Conservation (phyloP, 1,139 yeast genomes). For the Debaryomyces sp. region DNA sequence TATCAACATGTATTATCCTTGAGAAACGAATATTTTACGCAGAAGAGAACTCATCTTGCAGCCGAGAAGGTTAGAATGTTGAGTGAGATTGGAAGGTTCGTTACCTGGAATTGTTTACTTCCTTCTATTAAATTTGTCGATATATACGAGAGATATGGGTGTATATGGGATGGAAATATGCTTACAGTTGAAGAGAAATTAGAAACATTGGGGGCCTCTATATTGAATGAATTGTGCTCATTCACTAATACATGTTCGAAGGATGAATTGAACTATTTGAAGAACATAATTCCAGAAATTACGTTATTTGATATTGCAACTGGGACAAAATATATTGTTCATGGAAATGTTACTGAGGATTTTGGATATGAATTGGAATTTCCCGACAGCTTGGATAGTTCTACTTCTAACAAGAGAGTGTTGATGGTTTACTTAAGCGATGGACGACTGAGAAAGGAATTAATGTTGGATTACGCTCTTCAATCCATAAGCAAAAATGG, state of each 20-base stretch:
- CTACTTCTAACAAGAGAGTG: conserved; percentile 14
- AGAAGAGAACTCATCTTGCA: conserved; percentile 39
- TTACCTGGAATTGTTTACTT: conserved; percentile 38
- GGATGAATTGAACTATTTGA: conserved; percentile 16
- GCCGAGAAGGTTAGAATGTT: conserved; percentile 42
- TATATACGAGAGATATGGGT: conserved; percentile 27
- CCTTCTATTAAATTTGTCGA: conserved; percentile 20
- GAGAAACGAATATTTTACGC: conserved; percentile 42
- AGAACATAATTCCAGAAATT: conserved; percentile 22
- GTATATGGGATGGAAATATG: conserved; percentile 22
- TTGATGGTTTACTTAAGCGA: conserved; percentile 23
- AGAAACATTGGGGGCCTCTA: conserved; percentile 21
- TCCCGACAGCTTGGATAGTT: conserved; percentile 10
- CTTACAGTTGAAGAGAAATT: conserved; percentile 12
- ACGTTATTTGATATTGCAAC: conserved; percentile 16
- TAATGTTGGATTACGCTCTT: conserved; percentile 1
- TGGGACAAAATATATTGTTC: neutral
- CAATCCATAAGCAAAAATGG: conserved; percentile 3
- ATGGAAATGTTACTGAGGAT: conserved; percentile 6
- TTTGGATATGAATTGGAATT: neutral
- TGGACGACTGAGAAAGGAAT: conserved; percentile 15
- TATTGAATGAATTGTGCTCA: conserved; percentile 26
- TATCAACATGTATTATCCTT: conserved; percentile 28
- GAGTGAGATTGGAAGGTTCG: conserved; percentile 38
- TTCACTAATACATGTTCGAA: conserved; percentile 22